Conservation (phyloP, 495 filamentous ascomycete species). For the Clohesyomyces aquaticus region DNA sequence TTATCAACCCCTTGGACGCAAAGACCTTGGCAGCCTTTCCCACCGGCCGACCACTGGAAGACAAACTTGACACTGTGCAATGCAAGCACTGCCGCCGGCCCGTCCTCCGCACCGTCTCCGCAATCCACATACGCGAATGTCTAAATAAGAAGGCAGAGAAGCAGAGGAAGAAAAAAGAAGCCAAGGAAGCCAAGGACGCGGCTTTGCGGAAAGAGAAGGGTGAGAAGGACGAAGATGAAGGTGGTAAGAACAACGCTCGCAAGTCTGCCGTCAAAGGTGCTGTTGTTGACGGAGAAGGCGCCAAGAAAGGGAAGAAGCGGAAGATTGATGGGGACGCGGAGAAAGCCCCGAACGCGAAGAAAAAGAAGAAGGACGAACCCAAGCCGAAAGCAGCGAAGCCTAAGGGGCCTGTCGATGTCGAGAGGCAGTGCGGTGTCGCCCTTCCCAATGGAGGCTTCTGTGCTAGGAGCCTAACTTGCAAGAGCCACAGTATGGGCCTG, state of each 20-base stretch:
- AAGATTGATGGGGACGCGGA: conserved; percentile 78
- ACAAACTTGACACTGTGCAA: conserved; percentile 46
- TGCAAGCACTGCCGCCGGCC: conserved; percentile 54
- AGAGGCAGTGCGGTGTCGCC: conserved; percentile 92
- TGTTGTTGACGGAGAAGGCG: conserved; percentile 59
- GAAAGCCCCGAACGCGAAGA: conserved; percentile 79
- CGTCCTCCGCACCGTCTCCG: conserved; percentile 43
- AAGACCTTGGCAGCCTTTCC: conserved; percentile 70
- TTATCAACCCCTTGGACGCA: conserved; percentile 76
- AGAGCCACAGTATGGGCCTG: conserved; percentile 94
- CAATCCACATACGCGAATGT: conserved; percentile 49
- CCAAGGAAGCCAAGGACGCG: conserved; percentile 57
- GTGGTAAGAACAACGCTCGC: conserved; percentile 46
- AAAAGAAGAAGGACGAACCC: conserved; percentile 90
- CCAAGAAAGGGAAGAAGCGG: conserved; percentile 86
- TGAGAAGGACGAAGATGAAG: conserved; percentile 43
- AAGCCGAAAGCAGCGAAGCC: conserved; percentile 86
- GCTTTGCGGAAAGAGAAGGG: conserved; percentile 51
- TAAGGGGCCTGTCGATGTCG: conserved; percentile 95
- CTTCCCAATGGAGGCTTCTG: conserved; percentile 85
- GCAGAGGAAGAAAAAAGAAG: conserved; percentile 52
- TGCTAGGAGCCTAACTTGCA: conserved; percentile 91
- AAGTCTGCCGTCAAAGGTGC: conserved; percentile 68
- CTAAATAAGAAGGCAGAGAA: conserved; percentile 56
- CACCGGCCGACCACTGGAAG: conserved; percentile 65